Base-by-base conservation (phyloP, 2,329 filamentous ascomycete genomes). In the Lasiodiplodia sp. region DNA sequence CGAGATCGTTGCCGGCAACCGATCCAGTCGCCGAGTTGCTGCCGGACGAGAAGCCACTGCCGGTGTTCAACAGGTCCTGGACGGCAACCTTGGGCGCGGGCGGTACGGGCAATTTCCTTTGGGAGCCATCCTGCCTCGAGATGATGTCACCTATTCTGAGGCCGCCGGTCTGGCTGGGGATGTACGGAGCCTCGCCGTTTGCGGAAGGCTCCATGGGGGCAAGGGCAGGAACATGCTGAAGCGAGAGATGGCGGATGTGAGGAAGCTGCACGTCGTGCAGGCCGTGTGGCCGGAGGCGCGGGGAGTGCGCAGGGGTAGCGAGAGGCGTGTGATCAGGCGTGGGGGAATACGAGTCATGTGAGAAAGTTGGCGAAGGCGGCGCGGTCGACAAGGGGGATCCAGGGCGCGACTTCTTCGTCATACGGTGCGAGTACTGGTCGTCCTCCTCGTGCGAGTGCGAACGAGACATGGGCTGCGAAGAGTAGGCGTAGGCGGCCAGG, bases 281-380 rank as follows among this genome's bases (percentile, higher is more conserved):
- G 72, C 84, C 88, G 76, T 92, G 91, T 3, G 95, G 93, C 70
- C 94, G 88, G 73, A 99, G 86, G 53, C 96, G 92, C 64, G 96
- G 96, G 21, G 94, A 97, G 81, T 98, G 96, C 53, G 94, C 95
- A 4, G 95, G 95, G 5, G 95, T 99, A 34, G 94, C 95, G 68
- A 98, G 89, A n/a, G 95, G 95, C n/a, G 96, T 98, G 84, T 97
- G 94, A 77, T 98, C 95, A 12, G 95, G 96, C 1, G 95, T 99
- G 4, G 95, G 96, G 11, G 95, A 98, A 57, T 95, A 87, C 12
- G 95, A 97, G 80, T 97, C 94, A 82, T 97, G 94, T 2, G 95
- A 97, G 80, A 97, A 97, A 3, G 94, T 97, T 31, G 95, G 95
- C 38, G 95, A 98, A 31, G 95, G 97, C 23, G 96, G 96, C 58